Evolutionary conservation across 441 rosid genomes (phyloP), one percentile per base, ranked within the genome.

Genomic region (Euphorbia celastroides): DNA sequence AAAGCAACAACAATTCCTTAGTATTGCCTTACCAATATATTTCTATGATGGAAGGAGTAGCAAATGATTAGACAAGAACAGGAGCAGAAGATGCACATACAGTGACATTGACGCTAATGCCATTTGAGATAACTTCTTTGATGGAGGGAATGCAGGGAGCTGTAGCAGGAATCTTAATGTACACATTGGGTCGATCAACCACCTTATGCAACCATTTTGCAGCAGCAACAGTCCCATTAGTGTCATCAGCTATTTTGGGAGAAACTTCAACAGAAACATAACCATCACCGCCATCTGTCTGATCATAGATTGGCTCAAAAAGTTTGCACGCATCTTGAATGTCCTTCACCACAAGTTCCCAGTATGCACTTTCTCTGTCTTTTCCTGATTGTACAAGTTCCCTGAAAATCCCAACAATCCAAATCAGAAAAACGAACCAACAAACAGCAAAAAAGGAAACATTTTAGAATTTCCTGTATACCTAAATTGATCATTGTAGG

Each of bases 301-400:
- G 77, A 70, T 92, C 94, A 74, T 94, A 94, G 65, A 94, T 87
- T 55, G 89, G 66, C 88, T 94, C 97, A 78, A 94, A 94, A 56
- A 89, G 97, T 67, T 83, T 88, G 84, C 97, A 94, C 0, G 99
- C 99, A 81, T 89, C 97, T 70, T 94, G 97, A 74, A 94, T 94
- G 81, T 91, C 99, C 88, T 85, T 89, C 75, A 91, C 86, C 78
- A 94, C 99, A 14, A 94, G 95, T 72, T 89, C 99, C 99, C 99
- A 94, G 63, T 94, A 94, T 3, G 96, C 93, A 31, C 80, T 78
- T 77, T 91, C 91, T 71, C 88, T 88, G 80, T 89, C 92, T 70
- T 83, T 89, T 72, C 99, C 97, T 19, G 97, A 86, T 74, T 86
- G 93, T 34, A 93, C 88, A 57, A 93, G 91, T 76, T 89, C 88